phyloP scores from a whole-genome alignment of 2,329 filamentous ascomycete species.

The Didymella arachidicola region DNA sequence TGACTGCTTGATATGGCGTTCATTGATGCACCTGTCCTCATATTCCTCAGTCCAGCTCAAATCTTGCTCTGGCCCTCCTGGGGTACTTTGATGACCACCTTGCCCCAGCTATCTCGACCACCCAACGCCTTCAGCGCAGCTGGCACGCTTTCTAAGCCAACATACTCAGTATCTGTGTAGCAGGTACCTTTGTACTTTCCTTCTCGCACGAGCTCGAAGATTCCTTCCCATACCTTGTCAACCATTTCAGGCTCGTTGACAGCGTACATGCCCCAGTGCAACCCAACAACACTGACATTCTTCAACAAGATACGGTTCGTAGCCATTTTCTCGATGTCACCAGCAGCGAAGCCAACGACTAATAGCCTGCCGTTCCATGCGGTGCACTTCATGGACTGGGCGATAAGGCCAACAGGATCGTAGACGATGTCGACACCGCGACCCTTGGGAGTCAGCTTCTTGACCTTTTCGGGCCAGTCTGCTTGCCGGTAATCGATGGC shows the following conservation, averaged over 20 bases:
- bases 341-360: conserved; percentile 88
- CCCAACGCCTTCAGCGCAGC: conserved; percentile 80
- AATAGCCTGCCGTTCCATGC: conserved; percentile 91
- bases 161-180: conserved; percentile 82
- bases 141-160: conserved; percentile 80
- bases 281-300: conserved; percentile 87
- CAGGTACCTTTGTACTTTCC: conserved; percentile 84
- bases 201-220: conserved; percentile 77
- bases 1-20: not conserved
- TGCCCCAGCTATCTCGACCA: conserved; percentile 88
- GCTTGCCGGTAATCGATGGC: conserved; percentile 76
- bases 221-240: conserved; percentile 78
- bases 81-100: conserved; percentile 88
- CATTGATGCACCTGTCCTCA: not conserved
- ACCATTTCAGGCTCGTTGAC: conserved; percentile 75
- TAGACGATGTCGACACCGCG: conserved; percentile 90
- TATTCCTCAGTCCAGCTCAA: conserved; percentile 11
- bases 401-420: conserved; percentile 90
- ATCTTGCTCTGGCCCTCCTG: conserved; percentile 59
- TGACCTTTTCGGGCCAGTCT: conserved; percentile 72
- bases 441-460: conserved; percentile 76
- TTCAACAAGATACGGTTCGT: conserved; percentile 93
- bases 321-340: conserved; percentile 87
- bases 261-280: conserved; percentile 91
- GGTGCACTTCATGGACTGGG: conserved; percentile 86